Evolutionary conservation across 2,329 filamentous ascomycete genomes (phyloP), one percentile per base, ranked within the genome.

Genomic region (Aspergillus puulaauensis): DNA sequence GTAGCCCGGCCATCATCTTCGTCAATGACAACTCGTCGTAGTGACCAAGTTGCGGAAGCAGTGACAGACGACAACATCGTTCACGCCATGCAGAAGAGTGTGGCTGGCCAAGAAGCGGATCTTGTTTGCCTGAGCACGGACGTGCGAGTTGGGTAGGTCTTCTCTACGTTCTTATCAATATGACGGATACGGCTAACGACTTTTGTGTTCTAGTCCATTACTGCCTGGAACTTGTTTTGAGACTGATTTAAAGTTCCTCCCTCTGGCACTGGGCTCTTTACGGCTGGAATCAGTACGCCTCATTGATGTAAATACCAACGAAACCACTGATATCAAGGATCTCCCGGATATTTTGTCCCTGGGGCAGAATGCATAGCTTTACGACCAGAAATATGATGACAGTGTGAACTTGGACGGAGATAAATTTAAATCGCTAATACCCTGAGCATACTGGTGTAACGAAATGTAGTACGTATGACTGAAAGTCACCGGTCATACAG

Each of bases 71-170:
- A 85, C 48, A 83, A 82, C 53, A 73, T 82, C 24, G 72, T 85
- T 5, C 83, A 83, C 68, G 80, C 80, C 8, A 80, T 80, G 69
- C 82, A 84, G 62, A 81, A 79, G 67, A 79, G 75, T 56, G 75
- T 77, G 14, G 73, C 73, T 14, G 75, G 75, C 4, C 79, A 83
- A 52, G 76, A 80, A 54, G 79, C 79, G 4, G 79, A 84, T 44
- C 67, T 87, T 39, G 73, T 86, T 39, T 82, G 80, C 61, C 68
- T 86, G 57, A 86, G 80, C 46, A 81, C 83, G 0, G 84, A 86
- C 65, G 74, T 86, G 21, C 76, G 82, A 27, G 76, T 86, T 52
- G 84, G 83, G 82, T 84, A 68, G 71, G 81, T 74, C 33, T 33
- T 15, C 15, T 11, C 40, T 31, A 31, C 9, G 27, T 6, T 31